A percentile compares a stretch with the other conserved stretches of the same genome.
Evolutionary conservation across 495 filamentous ascomycete species (phyloP).

Genomic region (Aspergillus bridgeri): DNA sequence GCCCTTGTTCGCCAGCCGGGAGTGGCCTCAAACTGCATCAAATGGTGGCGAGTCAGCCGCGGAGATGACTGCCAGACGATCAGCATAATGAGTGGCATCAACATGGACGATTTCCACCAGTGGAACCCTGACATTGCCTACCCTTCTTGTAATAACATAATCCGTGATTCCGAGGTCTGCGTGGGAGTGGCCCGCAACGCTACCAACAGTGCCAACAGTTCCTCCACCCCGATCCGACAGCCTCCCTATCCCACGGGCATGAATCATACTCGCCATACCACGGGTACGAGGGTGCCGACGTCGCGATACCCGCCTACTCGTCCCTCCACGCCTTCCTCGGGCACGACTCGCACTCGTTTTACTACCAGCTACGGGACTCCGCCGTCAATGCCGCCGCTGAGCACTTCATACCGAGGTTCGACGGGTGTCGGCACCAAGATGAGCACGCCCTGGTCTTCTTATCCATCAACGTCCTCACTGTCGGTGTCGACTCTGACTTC

Average conservation of each 20-base stretch:
- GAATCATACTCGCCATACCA: background rate
- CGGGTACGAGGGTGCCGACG: background rate
- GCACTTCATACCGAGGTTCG: too few species aligned
- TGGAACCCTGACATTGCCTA: background rate
- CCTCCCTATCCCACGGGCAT: background rate
- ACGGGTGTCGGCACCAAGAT: too few species aligned
- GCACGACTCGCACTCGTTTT: background rate
- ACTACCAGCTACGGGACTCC: background rate
- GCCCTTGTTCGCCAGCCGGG: slow-evolving; percentile 1
- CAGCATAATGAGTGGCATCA: background rate
- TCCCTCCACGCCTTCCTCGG: background rate
- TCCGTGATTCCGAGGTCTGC: background rate
- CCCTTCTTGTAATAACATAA: background rate
- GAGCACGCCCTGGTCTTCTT: too few species aligned
- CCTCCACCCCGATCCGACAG: too few species aligned
- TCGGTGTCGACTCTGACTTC: too few species aligned
- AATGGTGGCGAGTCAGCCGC: background rate
- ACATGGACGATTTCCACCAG: background rate
- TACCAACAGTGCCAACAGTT: background rate
- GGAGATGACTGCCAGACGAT: background rate
- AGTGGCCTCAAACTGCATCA: slow-evolving; percentile 3
- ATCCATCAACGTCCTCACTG: too few species aligned
- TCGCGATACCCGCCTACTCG: background rate
- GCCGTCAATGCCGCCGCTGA: too few species aligned
- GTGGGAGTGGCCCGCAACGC: background rate